These are phyloP conservation scores for Astrothelium subdiscretum DNA, from an alignment of 495 filamentous ascomycete genomes.

Conservation along the genomic window DNA sequence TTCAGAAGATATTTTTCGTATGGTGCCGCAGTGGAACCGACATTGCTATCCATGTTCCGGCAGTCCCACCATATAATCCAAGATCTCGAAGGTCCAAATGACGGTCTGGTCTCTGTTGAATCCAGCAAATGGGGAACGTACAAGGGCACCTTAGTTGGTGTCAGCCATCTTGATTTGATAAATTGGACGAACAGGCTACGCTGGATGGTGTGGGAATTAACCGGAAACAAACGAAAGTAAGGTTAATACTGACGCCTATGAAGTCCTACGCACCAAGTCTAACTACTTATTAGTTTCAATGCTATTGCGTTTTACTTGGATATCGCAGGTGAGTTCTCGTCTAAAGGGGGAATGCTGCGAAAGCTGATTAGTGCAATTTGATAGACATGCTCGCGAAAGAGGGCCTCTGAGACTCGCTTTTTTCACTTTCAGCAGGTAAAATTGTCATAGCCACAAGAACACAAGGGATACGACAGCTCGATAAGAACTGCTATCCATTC, in stretches of 20 bases:
- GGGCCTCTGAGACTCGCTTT: constrained; percentile 35
- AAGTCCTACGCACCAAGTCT: not conserved
- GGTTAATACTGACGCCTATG: constrained; percentile 17
- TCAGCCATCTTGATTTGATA: constrained; percentile 86
- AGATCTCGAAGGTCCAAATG: constrained; percentile 68
- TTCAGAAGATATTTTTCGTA: constrained; percentile 70
- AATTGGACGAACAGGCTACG: constrained; percentile 86
- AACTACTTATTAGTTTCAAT: constrained; percentile 59
- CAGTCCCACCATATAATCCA: constrained; percentile 59
- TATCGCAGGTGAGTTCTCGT: constrained; percentile 53
- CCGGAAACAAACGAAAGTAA: constrained; percentile 59
- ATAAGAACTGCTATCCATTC: too few relatives aligned
- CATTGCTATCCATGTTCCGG: constrained; percentile 61
- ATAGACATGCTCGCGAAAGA: constrained; percentile 71
- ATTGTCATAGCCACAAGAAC: too few relatives aligned
- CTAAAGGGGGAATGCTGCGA: not conserved
- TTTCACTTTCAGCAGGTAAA: not conserved
- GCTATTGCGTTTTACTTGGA: constrained; percentile 90
- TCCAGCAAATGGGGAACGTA: constrained; percentile 87
- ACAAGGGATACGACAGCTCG: too few relatives aligned
- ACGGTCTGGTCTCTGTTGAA: constrained; percentile 80
- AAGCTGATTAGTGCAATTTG: constrained; percentile 1
- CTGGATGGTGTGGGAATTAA: constrained; percentile 55
- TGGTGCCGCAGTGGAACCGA: constrained; percentile 61
- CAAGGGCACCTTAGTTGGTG: constrained; percentile 76